phyloP scores from a whole-genome alignment of 495 filamentous ascomycete species.

The Letharia columbiana region DNA sequence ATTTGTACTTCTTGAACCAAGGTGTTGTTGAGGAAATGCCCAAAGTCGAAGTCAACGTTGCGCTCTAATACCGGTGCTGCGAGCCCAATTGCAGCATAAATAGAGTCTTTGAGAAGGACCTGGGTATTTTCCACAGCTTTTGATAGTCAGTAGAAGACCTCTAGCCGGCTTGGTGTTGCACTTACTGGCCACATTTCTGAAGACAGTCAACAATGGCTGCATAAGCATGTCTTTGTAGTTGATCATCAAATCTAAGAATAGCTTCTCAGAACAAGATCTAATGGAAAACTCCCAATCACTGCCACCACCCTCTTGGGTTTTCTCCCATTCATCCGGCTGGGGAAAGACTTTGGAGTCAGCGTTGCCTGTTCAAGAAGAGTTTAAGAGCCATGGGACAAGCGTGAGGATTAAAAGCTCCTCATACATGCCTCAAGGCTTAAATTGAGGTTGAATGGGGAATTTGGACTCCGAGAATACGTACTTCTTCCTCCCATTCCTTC shows the following conservation, averaged over 20 bases:
- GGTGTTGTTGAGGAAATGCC: slow-evolving; percentile 62
- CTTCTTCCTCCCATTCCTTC: slow-evolving; percentile 78
- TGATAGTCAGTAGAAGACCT: neutral
- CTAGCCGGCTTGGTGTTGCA: slow-evolving; percentile 9
- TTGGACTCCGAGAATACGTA: neutral
- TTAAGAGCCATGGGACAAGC: neutral
- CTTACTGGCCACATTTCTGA: slow-evolving; percentile 60
- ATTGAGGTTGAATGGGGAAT: neutral
- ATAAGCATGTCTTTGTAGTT: slow-evolving; percentile 74
- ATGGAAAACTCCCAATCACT: slow-evolving; percentile 83
- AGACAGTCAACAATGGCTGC: slow-evolving; percentile 68
- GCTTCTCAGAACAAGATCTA: slow-evolving; percentile 81
- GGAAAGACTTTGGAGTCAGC: neutral
- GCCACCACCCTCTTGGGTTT: slow-evolving; percentile 66
- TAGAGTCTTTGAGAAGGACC: slow-evolving; percentile 78
- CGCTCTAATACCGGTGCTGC: slow-evolving; percentile 65
- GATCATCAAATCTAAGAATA: slow-evolving; percentile 84
- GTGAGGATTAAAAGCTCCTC: neutral
- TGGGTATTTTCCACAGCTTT: slow-evolving; percentile 51
- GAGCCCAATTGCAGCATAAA: slow-evolving; percentile 86
- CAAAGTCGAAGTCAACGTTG: slow-evolving; percentile 62
- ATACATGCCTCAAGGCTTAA: neutral
- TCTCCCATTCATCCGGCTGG: slow-evolving; percentile 79
- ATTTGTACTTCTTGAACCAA: slow-evolving; percentile 74
- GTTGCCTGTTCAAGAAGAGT: neutral